Evolutionary conservation across 805 yeast species (phyloP), one percentile per base, ranked within the genome.

Genomic region (Priceomyces medius): DNA sequence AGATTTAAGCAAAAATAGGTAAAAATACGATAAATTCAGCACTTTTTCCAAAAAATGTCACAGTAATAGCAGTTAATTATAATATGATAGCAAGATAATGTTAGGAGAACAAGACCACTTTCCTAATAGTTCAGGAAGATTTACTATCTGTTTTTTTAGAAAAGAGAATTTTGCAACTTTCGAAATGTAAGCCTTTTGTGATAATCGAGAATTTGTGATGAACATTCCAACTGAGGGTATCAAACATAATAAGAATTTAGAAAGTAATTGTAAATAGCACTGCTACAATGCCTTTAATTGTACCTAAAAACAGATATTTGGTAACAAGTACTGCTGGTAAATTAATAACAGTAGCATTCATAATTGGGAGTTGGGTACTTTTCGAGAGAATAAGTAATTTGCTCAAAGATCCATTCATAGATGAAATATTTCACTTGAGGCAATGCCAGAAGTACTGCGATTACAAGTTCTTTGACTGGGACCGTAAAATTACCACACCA

Each of bases 401-500:
- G n/a, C 62, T 63, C 27, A 43, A 45, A 20, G 42, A 49, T n/a
- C 66, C 69, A 2, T 70, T 66, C 51, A 74, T 79, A 55, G 96
- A 93, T 65, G 99, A 93, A 61, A 71, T 77, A 9, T 91, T 91
- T 63, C 99, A 93, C 58, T 71, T 87, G 17, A 79, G 81, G 6
- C 98, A 93, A 68, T 81, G 95, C 5, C 72, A 78, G 43, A 72
- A 68, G 36, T 89, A 85, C 55, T 76, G 88, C 44, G 50, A 58
- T 1, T 84, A 83, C 9, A 67, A 79, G 38, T 88, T 81, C 64
- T 40, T 48, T n/a, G 53, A 66, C 1, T 89, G 96, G 96, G 88
- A 93, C 59, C 74, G 81, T 9, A 90, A 91, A 56, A 88, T 93
- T 57, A 91, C 99, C 2, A 93, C 99, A 0, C 99, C 99, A 1